phyloP scores from a whole-genome alignment of 352 stramenopile species.

The Phytopythium vexans region DNA sequence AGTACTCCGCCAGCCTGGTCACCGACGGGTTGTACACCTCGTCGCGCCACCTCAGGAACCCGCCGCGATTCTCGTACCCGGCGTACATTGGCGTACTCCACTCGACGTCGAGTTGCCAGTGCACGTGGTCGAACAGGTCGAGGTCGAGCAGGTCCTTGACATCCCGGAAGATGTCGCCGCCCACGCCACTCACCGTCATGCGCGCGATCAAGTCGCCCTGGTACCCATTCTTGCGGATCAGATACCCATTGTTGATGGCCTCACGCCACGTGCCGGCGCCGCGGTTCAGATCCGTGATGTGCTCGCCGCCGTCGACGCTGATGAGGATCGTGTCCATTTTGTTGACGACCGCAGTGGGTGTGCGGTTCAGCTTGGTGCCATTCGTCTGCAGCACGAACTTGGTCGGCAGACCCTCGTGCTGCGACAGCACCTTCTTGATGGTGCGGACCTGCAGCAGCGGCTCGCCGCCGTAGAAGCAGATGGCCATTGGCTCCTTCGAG shows the following conservation, averaged over 20 bases:
- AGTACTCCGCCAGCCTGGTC: constrained; percentile 22
- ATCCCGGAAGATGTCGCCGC: constrained; percentile 33
- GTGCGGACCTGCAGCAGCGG: constrained; percentile 24
- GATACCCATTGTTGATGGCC: constrained; percentile 31
- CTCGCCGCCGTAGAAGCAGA: constrained; percentile 39
- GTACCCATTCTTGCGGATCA: constrained; percentile 30
- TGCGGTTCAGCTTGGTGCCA: constrained; percentile 32
- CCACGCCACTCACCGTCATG: constrained; percentile 31
- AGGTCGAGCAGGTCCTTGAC: constrained; percentile 30
- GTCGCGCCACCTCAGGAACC: constrained; percentile 29
- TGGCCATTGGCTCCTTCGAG: constrained; percentile 21
- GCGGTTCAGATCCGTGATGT: constrained; percentile 27
- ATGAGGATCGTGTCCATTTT: constrained; percentile 32
- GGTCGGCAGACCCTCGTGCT: constrained; percentile 19
- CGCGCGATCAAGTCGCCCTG: constrained; percentile 30
- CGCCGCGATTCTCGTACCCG: constrained; percentile 22
- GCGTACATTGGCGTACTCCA: constrained; percentile 32
- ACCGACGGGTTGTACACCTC: constrained; percentile 34
- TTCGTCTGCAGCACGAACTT: constrained; percentile 29
- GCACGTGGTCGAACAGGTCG: constrained; percentile 28
- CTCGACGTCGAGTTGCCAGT: constrained; percentile 35
- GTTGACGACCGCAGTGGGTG: constrained; percentile 22
- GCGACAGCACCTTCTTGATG: constrained; percentile 36
- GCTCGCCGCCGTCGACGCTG: constrained; percentile 28
- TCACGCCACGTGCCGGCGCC: constrained; percentile 26